phyloP scores from a whole-genome alignment of 2,329 filamentous ascomycete genomes.

The Colletotrichum caudatum region DNA sequence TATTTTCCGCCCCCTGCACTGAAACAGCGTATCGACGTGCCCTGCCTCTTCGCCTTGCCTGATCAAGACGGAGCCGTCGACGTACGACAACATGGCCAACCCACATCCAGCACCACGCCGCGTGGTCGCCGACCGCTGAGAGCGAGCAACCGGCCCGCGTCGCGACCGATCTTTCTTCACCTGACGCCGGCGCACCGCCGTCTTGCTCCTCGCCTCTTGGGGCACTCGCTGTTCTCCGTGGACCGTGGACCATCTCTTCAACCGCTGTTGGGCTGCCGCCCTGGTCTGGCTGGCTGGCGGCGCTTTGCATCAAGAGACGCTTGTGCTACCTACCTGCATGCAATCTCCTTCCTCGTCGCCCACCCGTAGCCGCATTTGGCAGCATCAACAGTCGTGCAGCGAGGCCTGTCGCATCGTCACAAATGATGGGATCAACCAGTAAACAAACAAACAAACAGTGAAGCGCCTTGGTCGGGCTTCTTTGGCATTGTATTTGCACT shows the following conservation, averaged over 20 bases:
- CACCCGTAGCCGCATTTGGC: constrained; percentile 1
- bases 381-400: constrained; percentile 9
- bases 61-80: constrained; percentile 8
- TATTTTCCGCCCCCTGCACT: constrained; percentile 11
- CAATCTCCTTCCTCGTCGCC: constrained; percentile 11
- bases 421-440: constrained; percentile 19
- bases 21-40: constrained; percentile 31
- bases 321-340: constrained; percentile 19
- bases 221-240: constrained; percentile 16
- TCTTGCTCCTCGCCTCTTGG: constrained; percentile 8
- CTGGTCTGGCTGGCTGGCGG: constrained; percentile 20
- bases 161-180: constrained; percentile 22
- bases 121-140: constrained; percentile 16
- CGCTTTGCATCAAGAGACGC: constrained; percentile 17
- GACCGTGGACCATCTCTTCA: constrained; percentile 20
- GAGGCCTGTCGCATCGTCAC: constrained; percentile 15
- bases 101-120: constrained; percentile 19
- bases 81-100: background rate
- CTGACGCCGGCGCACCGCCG: constrained; percentile 34
- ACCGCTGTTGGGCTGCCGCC: constrained; percentile 24
- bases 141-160: constrained; percentile 32
- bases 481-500: background rate
- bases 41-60: constrained; percentile 10
- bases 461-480: constrained; percentile 21
- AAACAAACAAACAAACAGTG: constrained; percentile 12